Conservation (phyloP, 371 early-diverging fungal species). For the Haplosporangium sp. region DNA sequence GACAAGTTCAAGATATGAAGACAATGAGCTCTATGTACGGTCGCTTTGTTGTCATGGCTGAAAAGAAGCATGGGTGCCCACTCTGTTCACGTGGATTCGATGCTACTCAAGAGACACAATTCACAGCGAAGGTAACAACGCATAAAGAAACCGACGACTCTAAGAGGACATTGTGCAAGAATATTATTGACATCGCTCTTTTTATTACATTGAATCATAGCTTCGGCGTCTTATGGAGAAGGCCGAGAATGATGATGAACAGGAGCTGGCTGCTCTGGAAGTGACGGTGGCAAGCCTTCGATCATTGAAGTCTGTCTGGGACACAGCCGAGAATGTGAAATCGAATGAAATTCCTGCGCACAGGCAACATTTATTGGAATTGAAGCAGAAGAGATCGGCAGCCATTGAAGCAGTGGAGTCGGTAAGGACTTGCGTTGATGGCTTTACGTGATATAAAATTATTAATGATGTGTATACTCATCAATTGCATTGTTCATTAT, state of each 20-base stretch:
- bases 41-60: conserved; percentile 57
- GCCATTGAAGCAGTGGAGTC: conserved; percentile 8
- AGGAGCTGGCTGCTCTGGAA: conserved; percentile 39
- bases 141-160: not conserved
- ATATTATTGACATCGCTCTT: not conserved
- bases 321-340: conserved; percentile 19
- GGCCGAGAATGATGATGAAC: conserved; percentile 51
- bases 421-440: conserved; percentile 12
- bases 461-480: no score
- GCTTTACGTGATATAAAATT: no score
- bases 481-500: no score
- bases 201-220: conserved; percentile 6
- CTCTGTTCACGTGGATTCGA: conserved; percentile 56
- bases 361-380: conserved; percentile 43
- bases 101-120: conserved; percentile 42
- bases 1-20: conserved; percentile 41
- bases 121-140: conserved; percentile 33
- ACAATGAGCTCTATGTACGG: conserved; percentile 49
- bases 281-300: conserved; percentile 52
- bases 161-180: not conserved
- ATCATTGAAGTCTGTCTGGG: conserved; percentile 35
- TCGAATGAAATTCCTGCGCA: conserved; percentile 35
- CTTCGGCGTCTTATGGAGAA: conserved; percentile 40
- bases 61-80: conserved; percentile 53
- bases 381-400: conserved; percentile 21